These are phyloP conservation scores for Barnettozyma botsteinii DNA, from an alignment of 805 yeast species.

Conservation along the genomic window DNA sequence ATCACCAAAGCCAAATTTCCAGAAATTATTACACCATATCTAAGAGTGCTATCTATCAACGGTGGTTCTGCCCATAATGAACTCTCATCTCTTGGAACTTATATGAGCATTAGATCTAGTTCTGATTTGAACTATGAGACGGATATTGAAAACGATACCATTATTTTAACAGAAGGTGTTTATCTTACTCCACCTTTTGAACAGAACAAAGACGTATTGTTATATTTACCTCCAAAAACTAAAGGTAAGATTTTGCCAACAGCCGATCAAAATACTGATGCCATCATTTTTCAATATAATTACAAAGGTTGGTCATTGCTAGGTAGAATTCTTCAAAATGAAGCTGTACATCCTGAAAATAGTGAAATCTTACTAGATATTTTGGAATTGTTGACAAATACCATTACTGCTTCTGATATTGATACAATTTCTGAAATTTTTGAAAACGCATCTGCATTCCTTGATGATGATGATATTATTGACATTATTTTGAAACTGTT, in stretches of 20 bases:
- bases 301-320: constrained; percentile 86
- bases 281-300: constrained; percentile 61
- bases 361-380: constrained; percentile 42
- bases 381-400: constrained; percentile 43
- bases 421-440: constrained; percentile 37
- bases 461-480: constrained; percentile 51
- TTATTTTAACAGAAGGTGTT: constrained; percentile 42
- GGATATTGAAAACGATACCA: constrained; percentile 46
- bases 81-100: constrained; percentile 53
- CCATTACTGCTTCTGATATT: constrained; percentile 35
- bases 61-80: constrained; percentile 63
- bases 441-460: constrained; percentile 34
- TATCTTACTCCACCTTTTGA: constrained; percentile 56
- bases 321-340: constrained; percentile 71
- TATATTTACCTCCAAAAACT: constrained; percentile 50
- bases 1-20: constrained; percentile 75
- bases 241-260: constrained; percentile 66
- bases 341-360: constrained; percentile 31
- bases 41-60: constrained; percentile 56
- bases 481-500: constrained; percentile 61
- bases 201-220: constrained; percentile 35
- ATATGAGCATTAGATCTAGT: constrained; percentile 42
- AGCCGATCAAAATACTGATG: constrained; percentile 29
- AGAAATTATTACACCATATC: constrained; percentile 49
- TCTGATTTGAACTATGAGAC: constrained; percentile 38